Percentiles rank a stretch among this genome's conserved stretches.
These are phyloP conservation scores for Calonectria multiphialidica DNA, from an alignment of 2,329 filamentous ascomycete species.

Conservation along the genomic window DNA sequence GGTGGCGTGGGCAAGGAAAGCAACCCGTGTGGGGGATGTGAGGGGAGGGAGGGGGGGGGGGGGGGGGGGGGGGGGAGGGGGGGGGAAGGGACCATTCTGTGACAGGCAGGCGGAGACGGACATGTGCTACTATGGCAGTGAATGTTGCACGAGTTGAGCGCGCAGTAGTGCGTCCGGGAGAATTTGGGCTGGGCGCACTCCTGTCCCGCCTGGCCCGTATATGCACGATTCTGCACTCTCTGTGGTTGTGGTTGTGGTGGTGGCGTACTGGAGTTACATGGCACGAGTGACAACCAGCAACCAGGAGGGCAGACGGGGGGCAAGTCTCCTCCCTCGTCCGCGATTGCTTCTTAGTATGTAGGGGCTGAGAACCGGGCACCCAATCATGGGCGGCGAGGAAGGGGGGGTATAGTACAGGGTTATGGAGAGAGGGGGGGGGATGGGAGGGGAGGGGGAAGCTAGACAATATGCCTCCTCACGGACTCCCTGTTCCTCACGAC, in stretches of 20 bases:
- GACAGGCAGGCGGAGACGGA: not conserved
- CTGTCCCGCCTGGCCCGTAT: constrained; percentile 14
- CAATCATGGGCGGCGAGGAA: not conserved
- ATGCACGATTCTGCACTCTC: constrained; percentile 17
- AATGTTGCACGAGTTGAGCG: constrained; percentile 3
- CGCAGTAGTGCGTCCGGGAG: constrained; percentile 15
- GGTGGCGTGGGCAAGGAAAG: not conserved
- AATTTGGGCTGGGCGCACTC: not conserved
- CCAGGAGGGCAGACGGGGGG: not conserved
- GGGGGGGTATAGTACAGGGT: not conserved
- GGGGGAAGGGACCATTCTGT: not conserved
- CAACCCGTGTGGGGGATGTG: not conserved
- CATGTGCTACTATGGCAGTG: not conserved
- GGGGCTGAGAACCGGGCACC: not conserved
- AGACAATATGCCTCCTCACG: not conserved
- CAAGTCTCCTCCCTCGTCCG: not conserved
- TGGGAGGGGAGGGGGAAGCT: not conserved
- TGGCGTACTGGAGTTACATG: not conserved
- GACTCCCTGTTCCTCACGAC: constrained; percentile 6
- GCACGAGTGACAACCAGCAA: not conserved
- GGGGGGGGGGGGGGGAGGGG: not conserved
- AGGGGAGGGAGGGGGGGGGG: too few relatives aligned
- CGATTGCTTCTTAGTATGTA: not conserved
- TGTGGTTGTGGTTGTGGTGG: not conserved
- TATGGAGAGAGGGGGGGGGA: not conserved